phyloP scores from a whole-genome alignment of 1,284 basidiomycete genomes.

The Athelia sp. region DNA sequence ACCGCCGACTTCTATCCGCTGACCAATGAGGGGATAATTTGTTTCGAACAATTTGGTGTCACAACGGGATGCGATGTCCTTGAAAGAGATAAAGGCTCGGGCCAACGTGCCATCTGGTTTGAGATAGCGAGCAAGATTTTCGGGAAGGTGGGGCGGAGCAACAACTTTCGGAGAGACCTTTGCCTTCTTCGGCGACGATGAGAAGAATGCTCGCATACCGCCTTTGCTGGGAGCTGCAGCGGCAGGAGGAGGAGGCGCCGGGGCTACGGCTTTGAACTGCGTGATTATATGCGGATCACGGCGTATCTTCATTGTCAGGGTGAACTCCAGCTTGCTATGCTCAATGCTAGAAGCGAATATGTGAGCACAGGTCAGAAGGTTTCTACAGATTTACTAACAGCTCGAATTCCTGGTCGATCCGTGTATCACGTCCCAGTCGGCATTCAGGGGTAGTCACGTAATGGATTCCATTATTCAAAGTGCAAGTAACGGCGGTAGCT shows the following conservation, averaged over 20 bases:
- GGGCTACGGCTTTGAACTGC: constrained; percentile 62
- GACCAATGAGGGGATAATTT: constrained; percentile 77
- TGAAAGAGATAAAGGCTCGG: constrained; percentile 80
- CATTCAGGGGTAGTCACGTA: constrained; percentile 90
- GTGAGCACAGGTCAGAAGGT: neutral
- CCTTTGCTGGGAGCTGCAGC: constrained; percentile 44
- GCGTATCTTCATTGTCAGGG: constrained; percentile 78
- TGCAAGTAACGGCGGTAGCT: constrained; percentile 78
- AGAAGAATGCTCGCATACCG: constrained; percentile 74
- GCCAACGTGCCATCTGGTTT: constrained; percentile 78
- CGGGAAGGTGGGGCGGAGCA: constrained; percentile 38
- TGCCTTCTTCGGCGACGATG: constrained; percentile 70
- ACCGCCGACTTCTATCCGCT: constrained; percentile 55
- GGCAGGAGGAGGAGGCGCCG: constrained; percentile 29
- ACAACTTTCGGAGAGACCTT: constrained; percentile 34
- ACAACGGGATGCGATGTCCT: constrained; percentile 76
- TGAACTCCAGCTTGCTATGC: constrained; percentile 88
- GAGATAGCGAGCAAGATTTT: constrained; percentile 80
- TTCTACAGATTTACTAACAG: constrained; percentile 49
- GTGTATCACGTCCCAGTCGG: constrained; percentile 54
- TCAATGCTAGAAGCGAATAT: constrained; percentile 54
- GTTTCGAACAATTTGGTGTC: constrained; percentile 82
- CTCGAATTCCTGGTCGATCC: constrained; percentile 92
- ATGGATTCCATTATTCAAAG: constrained; percentile 95
- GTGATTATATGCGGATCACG: constrained; percentile 77